Evolutionary conservation across 768 basidiomycete species (phyloP).

Genomic region (Tylopilus sp.): DNA sequence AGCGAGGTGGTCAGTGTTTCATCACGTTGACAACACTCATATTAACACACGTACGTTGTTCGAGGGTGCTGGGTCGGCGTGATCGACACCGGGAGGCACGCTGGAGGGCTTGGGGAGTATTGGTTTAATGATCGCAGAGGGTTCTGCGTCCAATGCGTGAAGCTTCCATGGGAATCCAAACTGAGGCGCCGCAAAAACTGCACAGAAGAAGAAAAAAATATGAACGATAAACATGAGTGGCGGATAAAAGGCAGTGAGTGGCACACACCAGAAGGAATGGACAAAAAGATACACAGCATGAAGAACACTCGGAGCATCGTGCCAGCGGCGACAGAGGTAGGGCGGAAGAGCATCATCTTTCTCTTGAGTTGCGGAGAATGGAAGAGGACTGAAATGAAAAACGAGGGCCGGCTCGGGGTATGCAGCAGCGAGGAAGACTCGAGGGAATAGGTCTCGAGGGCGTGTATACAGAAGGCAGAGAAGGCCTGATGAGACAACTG

Average conservation of each 20-base stretch:
- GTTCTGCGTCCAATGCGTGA: constrained; percentile 6
- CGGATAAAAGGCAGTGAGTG: not conserved
- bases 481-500: not conserved
- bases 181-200: constrained; percentile 20
- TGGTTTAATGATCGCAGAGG: not conserved
- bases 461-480: not conserved
- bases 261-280: constrained; percentile 14
- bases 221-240: not conserved
- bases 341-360: constrained; percentile 23
- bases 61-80: not conserved
- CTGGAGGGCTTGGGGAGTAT: not conserved
- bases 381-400: not conserved
- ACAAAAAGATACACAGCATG: constrained; percentile 9
- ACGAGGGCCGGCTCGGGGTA: constrained; percentile 14
- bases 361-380: constrained; percentile 2
- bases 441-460: not conserved
- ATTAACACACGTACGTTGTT: not conserved
- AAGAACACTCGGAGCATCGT: constrained; percentile 6
- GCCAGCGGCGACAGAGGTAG: constrained; percentile 11
- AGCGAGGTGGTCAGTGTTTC: not conserved
- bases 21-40: not conserved
- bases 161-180: constrained; percentile 11
- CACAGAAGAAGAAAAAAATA: too few relatives aligned
- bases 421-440: too few relatives aligned
- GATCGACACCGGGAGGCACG: not conserved